A percentile compares a stretch with the other conserved stretches of the same genome.
These are phyloP conservation scores for Ustilago cynodontis DNA, from an alignment of 1,284 basidiomycete species.

Conservation along the genomic window DNA sequence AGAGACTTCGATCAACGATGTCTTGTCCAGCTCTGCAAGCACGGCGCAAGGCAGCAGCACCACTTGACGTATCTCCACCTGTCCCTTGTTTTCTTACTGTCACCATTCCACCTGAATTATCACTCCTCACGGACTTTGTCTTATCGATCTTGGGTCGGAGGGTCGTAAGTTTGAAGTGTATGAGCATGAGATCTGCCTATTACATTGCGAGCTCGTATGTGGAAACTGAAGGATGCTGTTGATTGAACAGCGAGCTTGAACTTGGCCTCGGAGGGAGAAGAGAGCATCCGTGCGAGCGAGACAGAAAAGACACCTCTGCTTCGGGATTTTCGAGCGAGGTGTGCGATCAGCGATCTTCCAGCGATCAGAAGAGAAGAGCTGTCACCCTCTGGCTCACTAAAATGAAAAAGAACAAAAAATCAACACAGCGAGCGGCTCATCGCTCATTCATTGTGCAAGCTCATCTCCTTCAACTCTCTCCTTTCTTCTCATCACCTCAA, in stretches of 20 bases:
- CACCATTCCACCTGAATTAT: constrained; percentile 14
- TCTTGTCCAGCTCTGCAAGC: constrained; percentile 28
- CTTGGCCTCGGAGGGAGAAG: background rate
- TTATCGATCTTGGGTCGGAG: background rate
- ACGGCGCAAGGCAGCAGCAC: constrained; percentile 21
- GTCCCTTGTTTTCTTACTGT: background rate
- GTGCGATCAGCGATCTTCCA: constrained; percentile 24
- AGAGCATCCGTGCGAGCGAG: constrained; percentile 17
- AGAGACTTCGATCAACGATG: constrained; percentile 42
- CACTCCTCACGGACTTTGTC: background rate
- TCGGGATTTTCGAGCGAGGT: background rate
- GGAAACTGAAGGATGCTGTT: too few relatives aligned
- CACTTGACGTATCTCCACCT: background rate
- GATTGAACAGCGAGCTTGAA: too few relatives aligned
- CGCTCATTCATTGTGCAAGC: constrained; percentile 3
- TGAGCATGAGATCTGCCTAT: background rate
- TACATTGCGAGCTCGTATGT: background rate
- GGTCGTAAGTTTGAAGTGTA: background rate
- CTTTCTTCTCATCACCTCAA: constrained; percentile 7
- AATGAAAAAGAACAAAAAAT: constrained; percentile 16
- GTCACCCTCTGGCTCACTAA: background rate
- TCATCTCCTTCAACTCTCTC: background rate
- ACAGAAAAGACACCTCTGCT: background rate
- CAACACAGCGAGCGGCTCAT: constrained; percentile 15
- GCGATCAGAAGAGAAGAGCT: constrained; percentile 22